A percentile compares a stretch with the other conserved stretches of the same genome.
Conservation (phyloP, 495 filamentous ascomycete species). For the Talaromyces borbonicus region DNA sequence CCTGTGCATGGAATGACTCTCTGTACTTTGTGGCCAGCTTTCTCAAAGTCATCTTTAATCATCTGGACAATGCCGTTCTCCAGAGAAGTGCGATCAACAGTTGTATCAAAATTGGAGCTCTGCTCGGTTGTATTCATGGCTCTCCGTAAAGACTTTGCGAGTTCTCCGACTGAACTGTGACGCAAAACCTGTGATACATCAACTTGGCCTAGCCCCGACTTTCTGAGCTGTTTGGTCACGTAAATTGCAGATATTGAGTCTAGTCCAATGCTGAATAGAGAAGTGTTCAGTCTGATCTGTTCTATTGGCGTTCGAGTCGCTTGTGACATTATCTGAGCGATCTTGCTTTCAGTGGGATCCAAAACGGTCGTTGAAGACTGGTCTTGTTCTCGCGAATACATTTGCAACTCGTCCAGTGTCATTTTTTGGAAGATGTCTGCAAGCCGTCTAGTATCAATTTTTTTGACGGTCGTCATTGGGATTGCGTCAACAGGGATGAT, state of each 20-base stretch:
- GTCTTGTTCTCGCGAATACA: conserved; percentile 14
- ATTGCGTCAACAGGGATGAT: conserved; percentile 56
- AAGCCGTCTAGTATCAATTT: conserved; percentile 46
- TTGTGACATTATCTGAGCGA: conserved; percentile 40
- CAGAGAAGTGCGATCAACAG: conserved; percentile 4
- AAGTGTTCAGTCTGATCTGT: conserved; percentile 37
- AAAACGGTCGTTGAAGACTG: conserved; percentile 19
- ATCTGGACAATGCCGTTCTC: conserved; percentile 9
- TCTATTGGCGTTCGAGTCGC: conserved; percentile 34
- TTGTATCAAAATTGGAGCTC: not conserved
- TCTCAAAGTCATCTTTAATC: conserved; percentile 12
- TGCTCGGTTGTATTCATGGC: not conserved
- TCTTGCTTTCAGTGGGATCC: conserved; percentile 27
- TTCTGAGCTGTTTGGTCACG: conserved; percentile 43
- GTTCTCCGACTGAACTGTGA: conserved; percentile 46
- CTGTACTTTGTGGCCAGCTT: conserved; percentile 28
- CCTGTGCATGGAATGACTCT: conserved; percentile 68
- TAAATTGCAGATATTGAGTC: conserved; percentile 76
- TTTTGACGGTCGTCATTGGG: conserved; percentile 54
- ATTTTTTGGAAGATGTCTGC: conserved; percentile 18
- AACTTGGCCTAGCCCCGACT: conserved; percentile 29
- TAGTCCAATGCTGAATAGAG: conserved; percentile 57
- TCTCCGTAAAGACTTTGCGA: conserved; percentile 38
- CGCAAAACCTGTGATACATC: conserved; percentile 55
- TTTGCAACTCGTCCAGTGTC: conserved; percentile 13